Percentiles rank a stretch among this genome's conserved stretches.
Conservation (phyloP, 1,284 basidiomycete genomes). For the Veloboletus limbatus region DNA sequence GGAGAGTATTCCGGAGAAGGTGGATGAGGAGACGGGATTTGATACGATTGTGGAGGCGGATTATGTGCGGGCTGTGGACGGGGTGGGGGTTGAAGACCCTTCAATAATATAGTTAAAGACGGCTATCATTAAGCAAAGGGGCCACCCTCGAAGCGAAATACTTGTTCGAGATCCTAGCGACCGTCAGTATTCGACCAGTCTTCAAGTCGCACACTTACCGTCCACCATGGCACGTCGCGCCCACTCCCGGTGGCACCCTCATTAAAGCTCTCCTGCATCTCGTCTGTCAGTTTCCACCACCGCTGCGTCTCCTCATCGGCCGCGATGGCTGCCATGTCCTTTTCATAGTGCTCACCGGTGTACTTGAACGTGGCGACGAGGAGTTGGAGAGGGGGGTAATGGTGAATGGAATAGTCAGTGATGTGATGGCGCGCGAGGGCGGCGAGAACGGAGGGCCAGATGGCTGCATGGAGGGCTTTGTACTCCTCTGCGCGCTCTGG, state of each 20-base stretch:
- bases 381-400: slow-evolving; percentile 59
- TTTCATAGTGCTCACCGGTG: slow-evolving; percentile 56
- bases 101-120: neutral
- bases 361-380: slow-evolving; percentile 73
- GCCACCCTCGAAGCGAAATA: slow-evolving; percentile 65
- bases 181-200: neutral
- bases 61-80: slow-evolving; percentile 45
- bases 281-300: slow-evolving; percentile 79
- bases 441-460: slow-evolving; percentile 72
- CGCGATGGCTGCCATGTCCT: slow-evolving; percentile 64
- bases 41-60: slow-evolving; percentile 58
- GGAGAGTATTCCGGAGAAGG: slow-evolving; percentile 40
- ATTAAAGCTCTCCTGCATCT: slow-evolving; percentile 75
- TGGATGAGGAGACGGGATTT: slow-evolving; percentile 25
- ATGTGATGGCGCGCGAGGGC: slow-evolving; percentile 67
- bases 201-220: slow-evolving; percentile 35
- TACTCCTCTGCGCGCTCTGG: slow-evolving; percentile 65
- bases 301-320: slow-evolving; percentile 64
- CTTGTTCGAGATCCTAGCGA: slow-evolving; percentile 58
- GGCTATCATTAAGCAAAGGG: slow-evolving; percentile 8
- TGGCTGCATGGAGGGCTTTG: slow-evolving; percentile 60
- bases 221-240: slow-evolving; percentile 70
- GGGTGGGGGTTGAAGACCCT: slow-evolving; percentile 47
- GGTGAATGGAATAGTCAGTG: slow-evolving; percentile 74
- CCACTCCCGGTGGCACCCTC: slow-evolving; percentile 69